Conservation (phyloP, 2,329 filamentous ascomycete genomes). For the Dichotomopilus funicola region DNA sequence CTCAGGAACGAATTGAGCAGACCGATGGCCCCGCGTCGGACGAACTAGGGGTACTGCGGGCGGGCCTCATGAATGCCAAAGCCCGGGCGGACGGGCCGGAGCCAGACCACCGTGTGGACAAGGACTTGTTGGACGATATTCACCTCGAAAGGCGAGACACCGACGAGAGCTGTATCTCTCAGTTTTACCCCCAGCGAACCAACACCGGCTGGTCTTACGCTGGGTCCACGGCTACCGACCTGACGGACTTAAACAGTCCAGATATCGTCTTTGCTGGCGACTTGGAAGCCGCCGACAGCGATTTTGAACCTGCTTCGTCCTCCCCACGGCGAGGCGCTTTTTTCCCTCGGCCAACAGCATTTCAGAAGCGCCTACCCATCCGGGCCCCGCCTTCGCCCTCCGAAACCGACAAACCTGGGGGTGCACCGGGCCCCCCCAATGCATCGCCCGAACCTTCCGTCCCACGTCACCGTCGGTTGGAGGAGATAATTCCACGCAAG, state of each 20-base stretch:
- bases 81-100: not conserved
- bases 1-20: not conserved
- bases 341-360: slow-evolving; percentile 1
- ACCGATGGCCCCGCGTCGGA: not conserved
- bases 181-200: slow-evolving; percentile 6
- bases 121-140: slow-evolving; percentile 10
- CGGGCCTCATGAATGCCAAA: slow-evolving; percentile 3
- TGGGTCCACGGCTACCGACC: slow-evolving; percentile 10
- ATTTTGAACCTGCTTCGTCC: slow-evolving; percentile 9
- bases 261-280: slow-evolving; percentile 12
- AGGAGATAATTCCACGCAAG: slow-evolving; percentile 5
- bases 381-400: slow-evolving; percentile 5
- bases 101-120: slow-evolving; percentile 3
- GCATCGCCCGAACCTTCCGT: slow-evolving; percentile 7
- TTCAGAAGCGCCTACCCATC: slow-evolving; percentile 8
- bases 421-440: not conserved
- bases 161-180: slow-evolving; percentile 8
- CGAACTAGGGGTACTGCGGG: not conserved
- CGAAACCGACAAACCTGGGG: slow-evolving; percentile 4
- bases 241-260: slow-evolving; percentile 16
- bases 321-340: slow-evolving; percentile 8
- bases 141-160: slow-evolving; percentile 15
- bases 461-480: slow-evolving; percentile 7
- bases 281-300: not conserved
- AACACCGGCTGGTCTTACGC: slow-evolving; percentile 14